Evolutionary conservation across 2,329 filamentous ascomycete species (phyloP), one percentile per base, ranked within the genome.

Genomic region (Metarhizium guizhouense): DNA sequence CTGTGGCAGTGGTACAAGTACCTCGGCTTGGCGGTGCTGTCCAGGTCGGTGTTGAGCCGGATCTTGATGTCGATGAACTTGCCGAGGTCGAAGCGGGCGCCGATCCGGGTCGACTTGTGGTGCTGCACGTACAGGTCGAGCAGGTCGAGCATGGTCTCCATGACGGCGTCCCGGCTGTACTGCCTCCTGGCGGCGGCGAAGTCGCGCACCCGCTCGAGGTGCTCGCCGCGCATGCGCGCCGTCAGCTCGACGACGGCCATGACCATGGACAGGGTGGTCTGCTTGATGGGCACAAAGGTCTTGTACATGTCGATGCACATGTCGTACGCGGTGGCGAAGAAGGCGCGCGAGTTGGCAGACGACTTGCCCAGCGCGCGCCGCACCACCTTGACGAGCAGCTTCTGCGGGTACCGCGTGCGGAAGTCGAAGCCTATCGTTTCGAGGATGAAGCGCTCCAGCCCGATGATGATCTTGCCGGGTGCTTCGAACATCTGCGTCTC

Each of bases 401-500:
- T 89, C 63, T 96, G 90, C 0, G 93, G 91, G 64, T 95, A 88
- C 42, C 91, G 85, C 56, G 86, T 92, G 40, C 92, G 85, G 67
- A 97, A 97, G 70, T 99, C 93, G 70, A 99, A 99, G 59, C 88
- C 87, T 34, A 92, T 87, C 2, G 90, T 87, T 72, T 99, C 94
- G 53, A 99, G 85, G 72, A 97, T 95, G 55, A 95, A 82, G 5
- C 94, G 83, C 72, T 99, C 94, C 3, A 97, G 81, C 2, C 90
- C 90, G 59, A 96, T 91, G 60, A 96, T 87, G 56, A 86, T 83
- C 61, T 90, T 88, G 14, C 88, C 87, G 3, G 86, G 83, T 1
- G 76, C 77, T 54, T 97, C 93, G 61, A 97, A 95, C 30, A 87
- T 76, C 88, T 94, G 25, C 7, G 48, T 25, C 32, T 0, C 25